Conservation (phyloP, 345 rosid genomes). For the Murraya paniculata region DNA sequence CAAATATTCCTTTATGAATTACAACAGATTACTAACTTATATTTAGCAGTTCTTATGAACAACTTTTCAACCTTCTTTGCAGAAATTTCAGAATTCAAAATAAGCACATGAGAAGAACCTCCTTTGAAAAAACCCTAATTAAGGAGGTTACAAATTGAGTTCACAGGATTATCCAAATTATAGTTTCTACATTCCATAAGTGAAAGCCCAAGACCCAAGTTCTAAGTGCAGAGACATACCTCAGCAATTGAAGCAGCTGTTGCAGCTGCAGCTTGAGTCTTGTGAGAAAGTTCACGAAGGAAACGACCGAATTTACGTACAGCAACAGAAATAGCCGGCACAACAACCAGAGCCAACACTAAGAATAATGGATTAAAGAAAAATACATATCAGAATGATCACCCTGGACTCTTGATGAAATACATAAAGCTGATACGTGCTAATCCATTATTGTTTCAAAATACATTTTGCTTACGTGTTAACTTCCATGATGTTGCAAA, state of each 20-base stretch:
- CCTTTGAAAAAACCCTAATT: background rate
- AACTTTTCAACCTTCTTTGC: background rate
- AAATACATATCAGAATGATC: constrained; percentile 3
- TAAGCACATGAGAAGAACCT: background rate
- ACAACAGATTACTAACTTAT: background rate
- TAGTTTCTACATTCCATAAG: background rate
- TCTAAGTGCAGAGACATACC: constrained; percentile 36
- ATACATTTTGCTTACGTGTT: constrained; percentile 39
- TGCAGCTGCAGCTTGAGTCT: constrained; percentile 97
- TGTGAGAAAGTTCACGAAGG: constrained; percentile 89
- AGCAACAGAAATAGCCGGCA: constrained; percentile 72
- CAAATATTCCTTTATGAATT: background rate
- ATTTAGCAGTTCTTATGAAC: background rate
- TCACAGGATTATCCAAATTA: background rate
- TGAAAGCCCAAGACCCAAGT: background rate
- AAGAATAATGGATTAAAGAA: constrained; percentile 14
- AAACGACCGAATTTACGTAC: constrained; percentile 71
- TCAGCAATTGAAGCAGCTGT: constrained; percentile 92
- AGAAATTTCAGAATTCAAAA: background rate
- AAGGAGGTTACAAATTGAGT: background rate
- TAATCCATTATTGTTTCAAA: background rate
- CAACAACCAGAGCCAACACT: constrained; percentile 88
- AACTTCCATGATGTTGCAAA: constrained; percentile 64
- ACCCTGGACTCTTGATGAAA: constrained; percentile 6
- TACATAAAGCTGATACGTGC: background rate